A percentile compares a stretch with the other conserved stretches of the same genome.
Evolutionary conservation across 306 rosid species (phyloP).

Genomic region (Arachis hypogaea): DNA sequence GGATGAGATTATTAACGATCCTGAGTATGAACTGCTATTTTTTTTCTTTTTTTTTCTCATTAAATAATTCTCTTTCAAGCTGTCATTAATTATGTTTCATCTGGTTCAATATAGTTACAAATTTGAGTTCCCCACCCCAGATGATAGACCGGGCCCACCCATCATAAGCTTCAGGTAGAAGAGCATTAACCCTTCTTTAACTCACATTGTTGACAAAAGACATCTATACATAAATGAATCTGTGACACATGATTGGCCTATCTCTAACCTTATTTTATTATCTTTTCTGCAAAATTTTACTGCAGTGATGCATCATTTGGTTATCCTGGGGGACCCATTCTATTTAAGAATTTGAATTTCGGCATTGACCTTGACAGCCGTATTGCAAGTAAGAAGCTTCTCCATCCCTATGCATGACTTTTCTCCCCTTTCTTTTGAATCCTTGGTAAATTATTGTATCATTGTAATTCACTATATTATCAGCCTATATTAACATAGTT

Average conservation of each 20-base stretch:
- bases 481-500: constrained; percentile 21
- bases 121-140: constrained; percentile 99
- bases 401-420: constrained; percentile 22
- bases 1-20: constrained; percentile 91
- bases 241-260: constrained; percentile 11
- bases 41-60: constrained; percentile 11
- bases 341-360: constrained; percentile 91
- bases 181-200: constrained; percentile 16
- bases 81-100: constrained; percentile 29
- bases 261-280: constrained; percentile 22
- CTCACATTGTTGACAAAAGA: constrained; percentile 20
- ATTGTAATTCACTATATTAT: background rate
- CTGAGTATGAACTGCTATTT: constrained; percentile 74
- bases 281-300: constrained; percentile 16
- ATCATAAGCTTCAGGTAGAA: constrained; percentile 94
- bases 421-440: constrained; percentile 6
- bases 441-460: background rate
- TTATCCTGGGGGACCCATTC: constrained; percentile 89
- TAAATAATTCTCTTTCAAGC: constrained; percentile 25
- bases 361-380: constrained; percentile 99
- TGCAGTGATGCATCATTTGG: constrained; percentile 99
- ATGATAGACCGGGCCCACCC: constrained; percentile 99
- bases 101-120: constrained; percentile 75
- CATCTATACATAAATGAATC: constrained; percentile 31
- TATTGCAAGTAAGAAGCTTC: constrained; percentile 81